Conservation (phyloP, 495 filamentous ascomycete species). For the Hypoxylon fragiforme region DNA sequence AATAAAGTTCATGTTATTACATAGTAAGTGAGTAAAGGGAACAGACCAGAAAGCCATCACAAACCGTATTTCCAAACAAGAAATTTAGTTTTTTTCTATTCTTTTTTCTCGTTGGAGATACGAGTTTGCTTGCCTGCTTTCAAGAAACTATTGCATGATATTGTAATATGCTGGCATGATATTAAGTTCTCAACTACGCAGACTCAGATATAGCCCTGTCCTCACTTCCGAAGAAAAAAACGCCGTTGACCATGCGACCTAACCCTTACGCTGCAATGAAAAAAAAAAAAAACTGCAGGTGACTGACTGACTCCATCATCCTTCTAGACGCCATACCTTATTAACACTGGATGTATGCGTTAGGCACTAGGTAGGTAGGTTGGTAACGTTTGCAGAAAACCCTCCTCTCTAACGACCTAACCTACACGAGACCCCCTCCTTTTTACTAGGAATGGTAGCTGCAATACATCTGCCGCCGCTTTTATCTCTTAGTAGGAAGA, state of each 20-base stretch:
- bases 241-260: conserved; percentile 31
- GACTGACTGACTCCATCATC: conserved; percentile 16
- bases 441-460: background rate
- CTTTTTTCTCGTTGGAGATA: too few species aligned
- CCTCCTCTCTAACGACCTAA: background rate
- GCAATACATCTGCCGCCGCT: background rate
- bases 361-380: too few species aligned
- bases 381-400: conserved; percentile 8
- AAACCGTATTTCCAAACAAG: too few species aligned
- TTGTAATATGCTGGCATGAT: too few species aligned
- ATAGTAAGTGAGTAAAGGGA: too few species aligned
- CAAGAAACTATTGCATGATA: too few species aligned
- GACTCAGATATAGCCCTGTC: conserved; percentile 11
- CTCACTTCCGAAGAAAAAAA: conserved; percentile 22
- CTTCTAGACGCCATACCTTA: conserved; percentile 18
- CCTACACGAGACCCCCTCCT: background rate
- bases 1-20: too few species aligned
- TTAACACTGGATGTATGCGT: background rate
- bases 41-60: too few species aligned
- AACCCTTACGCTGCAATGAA: conserved; percentile 17
- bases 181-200: conserved; percentile 3
- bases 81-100: too few species aligned
- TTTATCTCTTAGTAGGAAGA: conserved; percentile 33
- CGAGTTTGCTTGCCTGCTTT: too few species aligned
- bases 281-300: too few species aligned